These are phyloP conservation scores for Dittrichia graveolens DNA, from an alignment of 129 eudicot genomes.

Conservation along the genomic window DNA sequence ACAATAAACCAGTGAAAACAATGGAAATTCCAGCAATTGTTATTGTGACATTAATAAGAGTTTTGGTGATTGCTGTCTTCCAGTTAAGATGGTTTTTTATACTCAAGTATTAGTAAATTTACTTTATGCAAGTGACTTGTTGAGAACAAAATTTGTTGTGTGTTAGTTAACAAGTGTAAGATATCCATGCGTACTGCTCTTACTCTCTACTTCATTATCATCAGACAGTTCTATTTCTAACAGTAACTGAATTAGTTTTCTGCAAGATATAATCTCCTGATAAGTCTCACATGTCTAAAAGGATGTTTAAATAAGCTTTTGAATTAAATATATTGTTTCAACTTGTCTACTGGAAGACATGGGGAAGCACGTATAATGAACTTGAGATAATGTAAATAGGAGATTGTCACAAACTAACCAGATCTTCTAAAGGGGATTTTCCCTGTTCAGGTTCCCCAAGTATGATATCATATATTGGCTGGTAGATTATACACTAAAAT, in stretches of 20 bases:
- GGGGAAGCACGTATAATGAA: conserved; percentile 10
- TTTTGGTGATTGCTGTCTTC: conserved; percentile 25
- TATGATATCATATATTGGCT: conserved; percentile 5
- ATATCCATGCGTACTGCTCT: not conserved
- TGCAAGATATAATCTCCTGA: not conserved
- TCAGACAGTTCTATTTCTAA: not conserved
- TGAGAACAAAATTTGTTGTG: not conserved
- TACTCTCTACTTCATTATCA: too few relatives aligned
- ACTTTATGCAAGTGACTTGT: conserved; percentile 28
- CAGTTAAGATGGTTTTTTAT: conserved; percentile 7
- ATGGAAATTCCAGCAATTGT: not conserved
- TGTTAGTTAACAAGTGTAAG: conserved; percentile 3
- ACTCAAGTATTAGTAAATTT: not conserved
- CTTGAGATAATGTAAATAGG: conserved; percentile 16
- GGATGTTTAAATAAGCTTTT: conserved; percentile 1
- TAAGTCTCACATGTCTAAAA: not conserved
- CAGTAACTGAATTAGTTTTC: conserved; percentile 7
- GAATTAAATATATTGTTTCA: conserved; percentile 12
- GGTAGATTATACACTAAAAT: not conserved
- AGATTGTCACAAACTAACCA: too few relatives aligned
- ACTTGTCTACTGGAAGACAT: conserved; percentile 21
- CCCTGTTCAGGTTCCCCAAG: too few relatives aligned
- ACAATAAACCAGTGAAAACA: not conserved
- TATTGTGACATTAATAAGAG: conserved; percentile 1
- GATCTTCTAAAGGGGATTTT: too few relatives aligned